Evolutionary conservation across 352 stramenopile species (phyloP), one percentile per base, ranked within the genome.

Genomic region (Peronosclerospora sorghi): DNA sequence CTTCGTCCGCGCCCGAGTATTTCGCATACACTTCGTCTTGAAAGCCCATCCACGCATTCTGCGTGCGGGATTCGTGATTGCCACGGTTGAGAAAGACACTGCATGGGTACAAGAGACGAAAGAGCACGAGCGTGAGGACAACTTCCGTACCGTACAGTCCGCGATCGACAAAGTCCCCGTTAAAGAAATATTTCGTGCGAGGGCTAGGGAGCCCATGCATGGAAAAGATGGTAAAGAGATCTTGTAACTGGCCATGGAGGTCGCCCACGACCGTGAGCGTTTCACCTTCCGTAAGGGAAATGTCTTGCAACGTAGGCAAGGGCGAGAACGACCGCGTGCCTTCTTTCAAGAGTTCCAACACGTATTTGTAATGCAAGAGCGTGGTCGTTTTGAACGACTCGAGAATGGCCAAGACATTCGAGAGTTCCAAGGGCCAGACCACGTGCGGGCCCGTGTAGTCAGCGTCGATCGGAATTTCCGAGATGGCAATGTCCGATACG

Each of bases 101-200:
- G 4, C 85, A 64, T 1, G 89, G 88, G 49, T 92, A 90, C 32
- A 92, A 32, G 8, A 88, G 42, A 48, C 71, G 81, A 61, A 94
- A 92, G 21, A 68, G 51, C 19, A 86, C 40, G 19, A 89, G 54
- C 12, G 70, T 87, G 61, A 88, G 86, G 35, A 85, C 53, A 12
- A 88, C 69, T 48, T 98, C 91, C 0, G 77, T 76, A 48, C 89
- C 88, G 45, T 95, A 85, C 28, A 72, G 55, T 0, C 94, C 94
- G 15, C 94, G 75, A 52, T 98, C 94, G 27, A 97, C 94, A 59
- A 97, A 97, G 53, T 98, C 93, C 0, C 93, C 93, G 59, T 98
- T 98, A 67, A 98, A 97, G 1, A 98, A 58, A 57, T 97, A 96
- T 53, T 86, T 86, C 63, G 97, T 98, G n/a, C 79, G 86, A 8